A percentile compares a stretch with the other conserved stretches of the same genome.
Conservation (phyloP, 805 yeast genomes). For the Yamadazyma paraphyllophila region DNA sequence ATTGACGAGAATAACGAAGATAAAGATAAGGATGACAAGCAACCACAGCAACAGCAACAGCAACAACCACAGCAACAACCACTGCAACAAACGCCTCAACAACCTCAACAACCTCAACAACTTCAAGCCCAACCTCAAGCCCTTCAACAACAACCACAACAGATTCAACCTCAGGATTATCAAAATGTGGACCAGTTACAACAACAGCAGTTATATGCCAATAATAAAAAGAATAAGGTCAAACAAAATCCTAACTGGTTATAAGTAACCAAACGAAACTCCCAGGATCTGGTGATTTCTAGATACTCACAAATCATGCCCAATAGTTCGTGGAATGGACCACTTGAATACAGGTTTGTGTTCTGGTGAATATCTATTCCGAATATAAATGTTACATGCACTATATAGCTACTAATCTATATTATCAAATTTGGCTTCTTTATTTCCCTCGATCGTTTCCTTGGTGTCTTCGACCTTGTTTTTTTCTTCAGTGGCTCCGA, state of each 20-base stretch:
- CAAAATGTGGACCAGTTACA: constrained; percentile 16
- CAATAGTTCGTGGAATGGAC: not conserved
- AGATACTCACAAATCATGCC: too few species aligned
- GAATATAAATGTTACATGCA: not conserved
- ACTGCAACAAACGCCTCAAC: not conserved
- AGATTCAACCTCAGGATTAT: constrained; percentile 9
- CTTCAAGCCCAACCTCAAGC: constrained; percentile 6
- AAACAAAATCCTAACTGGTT: constrained; percentile 16
- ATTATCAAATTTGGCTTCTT: constrained; percentile 14
- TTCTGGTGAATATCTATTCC: not conserved
- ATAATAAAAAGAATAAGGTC: constrained; percentile 8
- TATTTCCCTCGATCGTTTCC: not conserved
- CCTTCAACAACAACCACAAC: constrained; percentile 11
- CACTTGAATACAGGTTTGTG: not conserved
- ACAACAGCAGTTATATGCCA: constrained; percentile 13
- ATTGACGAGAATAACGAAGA: constrained; percentile 18
- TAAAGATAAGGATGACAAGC: constrained; percentile 14
- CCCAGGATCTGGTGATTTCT: too few species aligned
- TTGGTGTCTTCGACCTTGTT: not conserved
- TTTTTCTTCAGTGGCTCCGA: constrained; percentile 10
- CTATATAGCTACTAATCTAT: constrained; percentile 10
- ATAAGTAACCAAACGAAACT: not conserved
- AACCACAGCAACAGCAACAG: constrained; percentile 15
- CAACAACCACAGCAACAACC: constrained; percentile 15
- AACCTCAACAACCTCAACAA: not conserved